Base-by-base conservation (phyloP, 805 yeast genomes). In the Candida hispaniensis region DNA sequence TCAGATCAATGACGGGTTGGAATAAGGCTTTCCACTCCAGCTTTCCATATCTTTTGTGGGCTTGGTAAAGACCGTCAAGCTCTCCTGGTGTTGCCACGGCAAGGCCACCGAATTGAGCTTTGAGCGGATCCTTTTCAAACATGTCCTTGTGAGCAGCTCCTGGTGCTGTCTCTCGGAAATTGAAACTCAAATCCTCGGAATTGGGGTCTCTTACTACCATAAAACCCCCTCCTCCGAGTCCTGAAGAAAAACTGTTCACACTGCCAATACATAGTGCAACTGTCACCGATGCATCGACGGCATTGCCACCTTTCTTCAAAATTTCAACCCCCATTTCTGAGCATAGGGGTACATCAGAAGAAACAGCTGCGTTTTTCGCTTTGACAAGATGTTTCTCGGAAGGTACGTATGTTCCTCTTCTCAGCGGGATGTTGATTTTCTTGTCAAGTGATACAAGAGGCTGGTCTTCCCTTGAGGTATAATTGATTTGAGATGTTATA, bases 71-170 rank as follows among this genome's bases (percentile, higher is more conserved):
- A 0, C 96, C 98, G 41, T 74, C 75, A 30, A 88, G 48, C 53
- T 88, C 97, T 7, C 98, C 98, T 0, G 98, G 98, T 12, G 79
- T 71, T 2, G 73, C 97, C 7, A 75, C 73, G 0, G 95, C 82
- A n/a, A 83, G 59, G 0, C 96, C 98, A 3, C 95, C 96, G 12
- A 75, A 58, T 44, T 70, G 69, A 0, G 93, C 67, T 9, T 67
- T 54, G 7, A 69, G 71, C 10, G 61, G 59, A 16, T 59, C 52
- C 7, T 52, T 56, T 44, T 59, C 55, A 43, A 60, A 85, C 94
- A 86, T 83, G 44, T 75, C 63, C 43, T 70, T 69, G 46, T 61
- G 59, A 3, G 91, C 71, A 1, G 34, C 48, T 2, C 51, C 55
- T 0, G 97, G 96, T 0, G 96, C 94, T 61, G 69, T 71, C 53